Evolutionary conservation across 75 land plant genomes (phyloP), one percentile per base, ranked within the genome.

Genomic region (Picea sitchensis): DNA sequence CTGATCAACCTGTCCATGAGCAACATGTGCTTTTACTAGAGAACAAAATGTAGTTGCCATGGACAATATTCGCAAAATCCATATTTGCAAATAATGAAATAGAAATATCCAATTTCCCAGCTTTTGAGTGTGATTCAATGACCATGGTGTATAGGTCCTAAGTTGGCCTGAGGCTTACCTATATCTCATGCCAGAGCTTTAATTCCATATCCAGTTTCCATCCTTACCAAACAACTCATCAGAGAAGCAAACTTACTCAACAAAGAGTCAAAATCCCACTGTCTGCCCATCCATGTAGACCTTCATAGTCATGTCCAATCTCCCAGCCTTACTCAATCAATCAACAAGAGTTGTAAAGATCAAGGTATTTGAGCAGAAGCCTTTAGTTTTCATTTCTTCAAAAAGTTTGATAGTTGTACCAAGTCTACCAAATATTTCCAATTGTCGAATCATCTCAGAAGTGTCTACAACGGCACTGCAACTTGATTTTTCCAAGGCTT

Each of bases 181-280:
- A 84, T 92, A 94, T 89, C 79, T 96, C 93, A 71, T 88, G 86
- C 91, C 94, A 94, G 18, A 96, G 76, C 85, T 80, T 83, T 20
- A 89, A 63, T 20, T 91, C 96, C 59, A 90, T 60, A 7, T 93
- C 95, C 15, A 93, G 82, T 75, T 91, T 93, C 95, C 95, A 54
- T 92, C 92, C 73, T 91, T 93, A 14, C 82, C 87, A 80, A 80
- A 82, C 14, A 92, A 89, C 62, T 93, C 95, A 88, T 86, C 12
- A 26, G 26, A 26, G 26, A 26, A 26, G 26, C 26, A 26, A 26
- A 26, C 26, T 26, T 26, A 26, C 26, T 78, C 62, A 0, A 83
- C 87, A 26, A 93, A 87, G 21, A 93, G 89, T 76, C 79, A 64
- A 23, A 76, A 74, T 44, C 92, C 93, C 69, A 20, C 75, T 7